Evolutionary conservation across 805 yeast species (phyloP).

Genomic region (Middelhovenomyces tepae): DNA sequence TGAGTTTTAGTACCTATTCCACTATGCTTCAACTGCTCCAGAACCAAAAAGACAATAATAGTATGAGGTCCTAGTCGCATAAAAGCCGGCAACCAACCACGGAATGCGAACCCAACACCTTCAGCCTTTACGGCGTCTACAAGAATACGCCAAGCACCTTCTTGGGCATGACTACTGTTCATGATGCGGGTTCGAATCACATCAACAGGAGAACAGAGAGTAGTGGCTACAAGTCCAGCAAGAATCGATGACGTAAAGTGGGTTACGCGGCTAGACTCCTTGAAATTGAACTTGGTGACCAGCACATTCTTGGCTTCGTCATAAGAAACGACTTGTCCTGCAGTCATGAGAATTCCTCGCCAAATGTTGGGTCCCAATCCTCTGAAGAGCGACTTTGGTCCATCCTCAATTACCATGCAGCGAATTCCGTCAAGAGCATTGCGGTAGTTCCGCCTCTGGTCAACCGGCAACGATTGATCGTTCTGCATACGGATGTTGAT

Average conservation of each 20-base stretch:
- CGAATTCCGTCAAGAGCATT: slow-evolving; percentile 71
- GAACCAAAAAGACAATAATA: slow-evolving; percentile 31
- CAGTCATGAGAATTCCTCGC: slow-evolving; percentile 82
- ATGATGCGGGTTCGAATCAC: slow-evolving; percentile 82
- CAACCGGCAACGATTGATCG: slow-evolving; percentile 59
- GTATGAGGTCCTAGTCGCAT: slow-evolving; percentile 71
- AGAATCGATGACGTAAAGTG: slow-evolving; percentile 71
- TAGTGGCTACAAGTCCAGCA: slow-evolving; percentile 85
- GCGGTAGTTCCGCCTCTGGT: slow-evolving; percentile 59
- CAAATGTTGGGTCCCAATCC: slow-evolving; percentile 72
- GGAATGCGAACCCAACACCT: slow-evolving; percentile 72
- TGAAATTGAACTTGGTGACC: slow-evolving; percentile 41
- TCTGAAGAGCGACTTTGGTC: slow-evolving; percentile 48
- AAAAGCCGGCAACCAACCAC: slow-evolving; percentile 89
- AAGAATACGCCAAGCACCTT: slow-evolving; percentile 44
- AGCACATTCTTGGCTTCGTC: slow-evolving; percentile 61
- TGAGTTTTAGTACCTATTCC: too few species aligned
- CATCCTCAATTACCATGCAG: slow-evolving; percentile 54
- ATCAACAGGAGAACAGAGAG: slow-evolving; percentile 88
- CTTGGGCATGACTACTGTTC: slow-evolving; percentile 40
- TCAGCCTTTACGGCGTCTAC: slow-evolving; percentile 50
- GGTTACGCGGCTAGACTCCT: slow-evolving; percentile 55
- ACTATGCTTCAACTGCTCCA: slow-evolving; percentile 31
- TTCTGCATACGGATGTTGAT: slow-evolving; percentile 89
- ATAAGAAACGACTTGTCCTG: slow-evolving; percentile 82